These are phyloP conservation scores for Pneumocystis sp. DNA, from an alignment of 1,139 yeast species.

Conservation along the genomic window DNA sequence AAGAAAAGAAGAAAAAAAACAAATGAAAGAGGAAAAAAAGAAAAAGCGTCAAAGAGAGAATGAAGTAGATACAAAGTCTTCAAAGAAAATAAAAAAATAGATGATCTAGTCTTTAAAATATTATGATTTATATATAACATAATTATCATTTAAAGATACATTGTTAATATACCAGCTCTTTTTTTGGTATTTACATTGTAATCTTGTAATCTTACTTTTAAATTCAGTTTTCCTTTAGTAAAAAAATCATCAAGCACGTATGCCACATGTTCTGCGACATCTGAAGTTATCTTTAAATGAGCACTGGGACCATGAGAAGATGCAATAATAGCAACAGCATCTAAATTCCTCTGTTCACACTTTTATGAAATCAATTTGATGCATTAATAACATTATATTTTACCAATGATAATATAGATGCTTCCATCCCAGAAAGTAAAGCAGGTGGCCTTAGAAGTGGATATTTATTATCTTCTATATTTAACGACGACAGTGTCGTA, in stretches of 20 bases:
- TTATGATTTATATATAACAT: background rate
- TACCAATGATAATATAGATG: conserved; percentile 1
- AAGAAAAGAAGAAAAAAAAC: background rate
- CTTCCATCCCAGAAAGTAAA: background rate
- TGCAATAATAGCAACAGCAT: background rate
- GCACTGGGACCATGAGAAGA: background rate
- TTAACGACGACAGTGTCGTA: background rate
- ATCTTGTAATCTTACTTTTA: background rate
- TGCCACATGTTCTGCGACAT: background rate
- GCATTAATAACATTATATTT: background rate
- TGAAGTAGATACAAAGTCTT: background rate
- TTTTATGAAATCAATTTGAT: background rate
- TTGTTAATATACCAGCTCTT: background rate
- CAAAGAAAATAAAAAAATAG: background rate
- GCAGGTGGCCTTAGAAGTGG: background rate
- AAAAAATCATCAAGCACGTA: background rate
- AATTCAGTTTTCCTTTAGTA: background rate
- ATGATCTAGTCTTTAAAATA: background rate
- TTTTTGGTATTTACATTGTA: background rate
- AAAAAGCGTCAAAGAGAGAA: background rate
- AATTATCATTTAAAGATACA: background rate
- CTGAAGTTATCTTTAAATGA: background rate
- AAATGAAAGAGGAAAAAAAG: background rate
- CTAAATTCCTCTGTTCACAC: background rate
- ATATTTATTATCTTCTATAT: background rate